These are phyloP conservation scores for Steccherinum ochraceum DNA, from an alignment of 768 basidiomycete species.

Conservation along the genomic window DNA sequence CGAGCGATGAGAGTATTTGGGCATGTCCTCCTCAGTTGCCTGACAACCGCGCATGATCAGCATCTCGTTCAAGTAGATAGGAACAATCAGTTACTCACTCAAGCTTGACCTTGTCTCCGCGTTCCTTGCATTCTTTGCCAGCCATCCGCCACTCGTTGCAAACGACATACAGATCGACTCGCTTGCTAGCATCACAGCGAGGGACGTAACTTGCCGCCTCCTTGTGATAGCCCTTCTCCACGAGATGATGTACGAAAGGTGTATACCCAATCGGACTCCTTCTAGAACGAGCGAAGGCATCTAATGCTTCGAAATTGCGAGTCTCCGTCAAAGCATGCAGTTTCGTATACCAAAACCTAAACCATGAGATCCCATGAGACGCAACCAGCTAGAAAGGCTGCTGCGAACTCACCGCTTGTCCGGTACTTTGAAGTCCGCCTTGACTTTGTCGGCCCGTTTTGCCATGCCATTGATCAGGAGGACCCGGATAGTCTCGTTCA, in stretches of 20 bases:
- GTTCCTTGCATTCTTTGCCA: constrained; percentile 84
- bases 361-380: background rate
- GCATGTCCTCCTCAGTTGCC: constrained; percentile 64
- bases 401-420: constrained; percentile 72
- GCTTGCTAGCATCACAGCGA: constrained; percentile 76
- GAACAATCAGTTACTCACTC: constrained; percentile 51
- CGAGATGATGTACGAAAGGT: constrained; percentile 75
- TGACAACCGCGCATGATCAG: constrained; percentile 24
- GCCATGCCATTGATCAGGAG: constrained; percentile 75
- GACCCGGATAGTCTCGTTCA: constrained; percentile 79
- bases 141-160: constrained; percentile 90
- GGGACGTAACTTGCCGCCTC: constrained; percentile 77
- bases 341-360: constrained; percentile 92
- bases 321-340: constrained; percentile 73
- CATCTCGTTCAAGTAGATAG: constrained; percentile 1
- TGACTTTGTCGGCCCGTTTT: constrained; percentile 86
- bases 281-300: constrained; percentile 79
- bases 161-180: constrained; percentile 82
- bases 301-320: constrained; percentile 82
- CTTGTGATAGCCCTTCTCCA: constrained; percentile 63
- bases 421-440: constrained; percentile 86
- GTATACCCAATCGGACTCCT: constrained; percentile 96
- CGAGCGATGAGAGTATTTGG: constrained; percentile 78
- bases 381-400: no score
- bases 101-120: constrained; percentile 76